Base-by-base conservation (phyloP, 2,329 filamentous ascomycete genomes). In the Verticillium zaregamsianum region DNA sequence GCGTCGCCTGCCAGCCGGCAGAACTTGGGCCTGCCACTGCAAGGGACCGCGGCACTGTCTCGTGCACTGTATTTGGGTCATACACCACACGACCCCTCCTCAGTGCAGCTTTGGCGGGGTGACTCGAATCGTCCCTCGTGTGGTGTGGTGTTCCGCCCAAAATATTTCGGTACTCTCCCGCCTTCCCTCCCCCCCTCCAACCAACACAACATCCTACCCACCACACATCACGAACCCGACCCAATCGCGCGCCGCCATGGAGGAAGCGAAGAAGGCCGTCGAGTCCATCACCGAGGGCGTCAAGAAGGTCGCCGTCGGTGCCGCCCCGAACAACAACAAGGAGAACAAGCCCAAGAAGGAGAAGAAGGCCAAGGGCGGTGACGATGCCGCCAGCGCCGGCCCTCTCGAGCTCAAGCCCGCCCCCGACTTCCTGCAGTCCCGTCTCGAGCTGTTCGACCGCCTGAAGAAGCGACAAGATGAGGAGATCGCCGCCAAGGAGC, bases 391-490 rank as follows among this genome's bases (percentile, higher is more conserved):
- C 59, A 74, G 71, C 59, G 68, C 76, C 25, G 77, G 77, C 14
- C 76, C 79, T 45, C 72, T 84, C 63, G 80, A 84, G 77, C 73
- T 77, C 72, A 76, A 73, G 68, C 82, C 78, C 32, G 81, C 86
- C 23, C 90, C 93, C 61, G 87, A 89, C 63, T 97, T 91, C 76
- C 87, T 98, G 65, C 82, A 93, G 71, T 87, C 93, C 76, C 89
- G 95, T 66, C 88, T 97, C 71, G 86, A 90, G 59, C 81, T 98
- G 58, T 97, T 97, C 79, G 91, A 97, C 74, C 88, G 90, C 74
- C 83, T 97, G 67, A 96, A 96, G 84, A 88, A 91, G 67, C 86
- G 90, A 74, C 87, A 92, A 72, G 89, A 96, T 68, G 90, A 90
- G 62, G 91, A 95, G 73, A 79, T 92, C 66, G 82, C 87, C 67